phyloP scores from a whole-genome alignment of 176 grass and related monocot species.

The Panicum miliaceum region DNA sequence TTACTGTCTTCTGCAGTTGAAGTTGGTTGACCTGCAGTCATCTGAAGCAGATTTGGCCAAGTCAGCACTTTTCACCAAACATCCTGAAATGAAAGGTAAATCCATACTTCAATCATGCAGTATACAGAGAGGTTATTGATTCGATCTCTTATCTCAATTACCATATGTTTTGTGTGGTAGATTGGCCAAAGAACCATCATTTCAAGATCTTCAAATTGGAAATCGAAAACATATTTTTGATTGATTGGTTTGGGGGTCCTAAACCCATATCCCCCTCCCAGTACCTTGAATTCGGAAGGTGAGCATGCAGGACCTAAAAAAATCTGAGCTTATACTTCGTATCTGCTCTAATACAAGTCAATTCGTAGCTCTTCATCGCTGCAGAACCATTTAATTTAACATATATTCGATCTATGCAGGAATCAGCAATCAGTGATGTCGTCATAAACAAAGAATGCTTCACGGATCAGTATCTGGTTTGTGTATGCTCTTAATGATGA shows the following conservation, averaged over 20 bases:
- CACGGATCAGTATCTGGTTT: background rate
- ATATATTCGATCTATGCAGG: slow-evolving; percentile 29
- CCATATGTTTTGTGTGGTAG: slow-evolving; percentile 47
- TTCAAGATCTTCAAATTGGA: slow-evolving; percentile 86
- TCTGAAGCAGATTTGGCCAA: slow-evolving; percentile 72
- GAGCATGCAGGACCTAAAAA: slow-evolving; percentile 23
- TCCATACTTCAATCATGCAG: background rate
- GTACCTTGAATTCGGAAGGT: slow-evolving; percentile 69
- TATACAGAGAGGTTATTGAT: background rate
- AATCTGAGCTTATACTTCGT: background rate
- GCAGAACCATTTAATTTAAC: background rate
- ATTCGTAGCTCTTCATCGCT: background rate
- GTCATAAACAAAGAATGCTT: slow-evolving; percentile 9
- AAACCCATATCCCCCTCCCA: slow-evolving; percentile 76
- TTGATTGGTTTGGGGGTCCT: slow-evolving; percentile 92
- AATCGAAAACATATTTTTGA: slow-evolving; percentile 85
- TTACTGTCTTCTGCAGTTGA: slow-evolving; percentile 59
- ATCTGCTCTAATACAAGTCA: background rate
- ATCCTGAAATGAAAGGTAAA: slow-evolving; percentile 95
- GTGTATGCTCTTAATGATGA: slow-evolving; percentile 12
- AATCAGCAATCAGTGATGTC: slow-evolving; percentile 25
- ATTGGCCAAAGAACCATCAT: slow-evolving; percentile 81
- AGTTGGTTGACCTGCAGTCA: slow-evolving; percentile 64
- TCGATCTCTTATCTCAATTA: slow-evolving; percentile 16
- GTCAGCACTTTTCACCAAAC: slow-evolving; percentile 74